Conservation (phyloP, 2,329 filamentous ascomycete genomes). For the Uncinocarpus reesii region DNA sequence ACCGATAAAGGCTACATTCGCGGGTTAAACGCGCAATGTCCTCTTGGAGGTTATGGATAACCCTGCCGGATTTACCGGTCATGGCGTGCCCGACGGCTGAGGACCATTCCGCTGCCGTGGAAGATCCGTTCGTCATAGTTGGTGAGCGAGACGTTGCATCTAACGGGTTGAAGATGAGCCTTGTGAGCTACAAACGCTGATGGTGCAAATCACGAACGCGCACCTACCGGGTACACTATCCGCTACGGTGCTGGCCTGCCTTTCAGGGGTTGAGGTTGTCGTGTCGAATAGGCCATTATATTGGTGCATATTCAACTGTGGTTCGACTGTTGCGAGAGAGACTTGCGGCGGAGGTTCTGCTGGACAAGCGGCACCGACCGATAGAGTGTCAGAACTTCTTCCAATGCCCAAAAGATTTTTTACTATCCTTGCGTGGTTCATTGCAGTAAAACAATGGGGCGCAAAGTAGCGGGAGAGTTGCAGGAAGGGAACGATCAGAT, state of each 20-base stretch:
- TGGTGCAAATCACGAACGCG: neutral
- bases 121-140: conserved; percentile 25
- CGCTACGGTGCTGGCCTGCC: neutral
- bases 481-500: neutral
- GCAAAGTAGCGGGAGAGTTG: neutral
- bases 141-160: conserved; percentile 18
- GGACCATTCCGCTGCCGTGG: conserved; percentile 36
- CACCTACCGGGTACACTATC: conserved; percentile 5
- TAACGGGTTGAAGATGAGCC: neutral
- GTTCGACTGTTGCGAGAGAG: conserved; percentile 33
- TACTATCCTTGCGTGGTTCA: conserved; percentile 2
- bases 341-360: conserved; percentile 24
- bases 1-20: conserved; percentile 38
- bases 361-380: conserved; percentile 5
- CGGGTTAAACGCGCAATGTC: conserved; percentile 42
- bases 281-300: conserved; percentile 31
- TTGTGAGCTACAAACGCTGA: neutral
- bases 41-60: conserved; percentile 42
- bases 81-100: conserved; percentile 42
- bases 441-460: neutral
- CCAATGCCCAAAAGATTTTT: conserved; percentile 9
- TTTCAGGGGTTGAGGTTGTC: neutral
- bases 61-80: conserved; percentile 42
- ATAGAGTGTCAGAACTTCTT: conserved; percentile 12
- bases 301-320: conserved; percentile 36